Conservation (phyloP, 148 eudicot species). For the Beta vulgaris region DNA sequence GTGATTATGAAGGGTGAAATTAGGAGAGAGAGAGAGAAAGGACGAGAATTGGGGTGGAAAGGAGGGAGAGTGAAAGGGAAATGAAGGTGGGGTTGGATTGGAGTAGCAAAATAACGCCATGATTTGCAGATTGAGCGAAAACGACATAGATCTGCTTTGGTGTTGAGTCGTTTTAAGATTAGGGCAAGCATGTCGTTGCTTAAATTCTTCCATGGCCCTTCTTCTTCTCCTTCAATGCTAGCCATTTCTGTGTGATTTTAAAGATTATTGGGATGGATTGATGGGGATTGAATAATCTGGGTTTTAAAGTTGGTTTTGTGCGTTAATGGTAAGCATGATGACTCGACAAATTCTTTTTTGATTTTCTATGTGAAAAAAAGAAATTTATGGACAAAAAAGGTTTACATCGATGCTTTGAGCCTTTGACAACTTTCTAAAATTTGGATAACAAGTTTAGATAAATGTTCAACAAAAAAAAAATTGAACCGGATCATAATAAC, state of each 20-base stretch:
- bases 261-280: background rate
- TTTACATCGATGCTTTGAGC: too few species aligned
- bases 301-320: too few species aligned
- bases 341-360: too few species aligned
- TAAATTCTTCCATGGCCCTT: constrained; percentile 26
- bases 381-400: too few species aligned
- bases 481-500: too few species aligned
- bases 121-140: constrained; percentile 31
- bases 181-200: constrained; percentile 17
- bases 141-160: constrained; percentile 19
- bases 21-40: constrained; percentile 20
- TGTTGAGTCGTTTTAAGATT: constrained; percentile 19
- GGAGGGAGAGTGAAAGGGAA: constrained; percentile 32
- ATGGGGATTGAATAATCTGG: too few species aligned
- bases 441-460: too few species aligned
- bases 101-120: constrained; percentile 26
- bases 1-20: background rate
- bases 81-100: background rate
- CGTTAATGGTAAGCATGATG: too few species aligned
- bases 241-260: background rate
- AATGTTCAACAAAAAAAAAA: too few species aligned
- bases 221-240: too few species aligned
- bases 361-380: too few species aligned
- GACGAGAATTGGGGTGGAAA: constrained; percentile 1
- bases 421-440: too few species aligned